Evolutionary conservation across 208 protist species (phyloP).

Genomic region (Borovskyia barvae): DNA sequence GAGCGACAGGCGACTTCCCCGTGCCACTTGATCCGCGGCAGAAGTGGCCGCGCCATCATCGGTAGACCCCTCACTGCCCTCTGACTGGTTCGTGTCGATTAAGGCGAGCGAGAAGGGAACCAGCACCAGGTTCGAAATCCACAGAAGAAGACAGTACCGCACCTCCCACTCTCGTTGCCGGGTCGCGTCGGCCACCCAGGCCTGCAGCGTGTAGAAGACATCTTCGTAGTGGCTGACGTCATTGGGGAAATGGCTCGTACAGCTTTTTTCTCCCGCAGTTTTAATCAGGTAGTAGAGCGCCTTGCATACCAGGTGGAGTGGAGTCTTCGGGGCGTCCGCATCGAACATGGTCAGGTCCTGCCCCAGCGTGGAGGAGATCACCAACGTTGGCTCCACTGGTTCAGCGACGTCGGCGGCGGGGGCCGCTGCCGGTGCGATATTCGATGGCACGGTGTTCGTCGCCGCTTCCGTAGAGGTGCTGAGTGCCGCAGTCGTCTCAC

Average conservation of each 20-base stretch:
- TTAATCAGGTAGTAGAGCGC: constrained; percentile 93
- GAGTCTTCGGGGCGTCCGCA: constrained; percentile 56
- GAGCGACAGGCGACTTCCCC: constrained; percentile 29
- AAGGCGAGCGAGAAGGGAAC: constrained; percentile 95
- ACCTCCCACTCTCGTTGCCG: constrained; percentile 91
- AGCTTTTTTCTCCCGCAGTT: constrained; percentile 92
- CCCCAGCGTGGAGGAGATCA: constrained; percentile 32
- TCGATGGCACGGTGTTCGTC: not conserved
- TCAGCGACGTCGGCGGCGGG: not conserved
- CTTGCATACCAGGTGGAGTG: constrained; percentile 72
- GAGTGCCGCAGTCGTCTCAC: constrained; percentile 2
- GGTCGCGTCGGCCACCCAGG: constrained; percentile 48
- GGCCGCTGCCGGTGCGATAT: not conserved
- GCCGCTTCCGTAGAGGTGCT: not conserved
- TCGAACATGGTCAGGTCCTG: constrained; percentile 83
- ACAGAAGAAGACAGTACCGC: constrained; percentile 96
- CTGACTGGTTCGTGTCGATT: constrained; percentile 75
- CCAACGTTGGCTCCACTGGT: constrained; percentile 9
- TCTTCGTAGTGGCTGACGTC: constrained; percentile 86
- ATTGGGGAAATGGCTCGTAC: constrained; percentile 94
- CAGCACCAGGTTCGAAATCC: constrained; percentile 96
- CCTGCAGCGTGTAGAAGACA: constrained; percentile 77
- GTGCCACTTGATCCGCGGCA: not conserved
- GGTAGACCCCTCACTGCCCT: no score
- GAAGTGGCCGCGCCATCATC: not conserved